Evolutionary conservation across 208 protist genomes (phyloP), one percentile per base, ranked within the genome.

Genomic region (Trypanosoma vivax): DNA sequence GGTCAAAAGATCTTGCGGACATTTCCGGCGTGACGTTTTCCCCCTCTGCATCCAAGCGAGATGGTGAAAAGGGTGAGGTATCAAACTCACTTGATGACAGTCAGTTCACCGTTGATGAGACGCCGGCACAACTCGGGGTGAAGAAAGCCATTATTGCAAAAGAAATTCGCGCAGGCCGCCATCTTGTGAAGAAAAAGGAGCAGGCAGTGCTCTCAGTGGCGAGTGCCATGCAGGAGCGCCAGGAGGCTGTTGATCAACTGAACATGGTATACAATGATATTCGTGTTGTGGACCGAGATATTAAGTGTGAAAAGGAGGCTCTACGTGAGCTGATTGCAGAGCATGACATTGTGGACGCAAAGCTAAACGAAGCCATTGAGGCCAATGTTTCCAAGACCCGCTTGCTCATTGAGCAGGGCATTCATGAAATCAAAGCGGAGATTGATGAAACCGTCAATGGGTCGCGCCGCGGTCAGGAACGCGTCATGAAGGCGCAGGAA

Each of bases 401-500:
- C 35, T 67, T 67, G 21, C 21, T 85, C 3, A 76, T 88, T 55
- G 70, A 87, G 35, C 62, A 85, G 50, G 73, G 82, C 41, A 70
- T 76, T 16, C 52, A 48, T 10, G 60, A 71, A 30, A 60, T 92
- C 40, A 76, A 77, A 52, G 50, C 47, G 14, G 70, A 80, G 46
- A 70, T 70, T 58, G 62, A 75, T 38, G 71, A 76, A 30, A 75
- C 68, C 1, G 60, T 84, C 10, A 76, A 70, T 45, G 70, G 65
- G 39, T 60, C 79, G 51, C 75, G 82, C 47, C 74, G 73, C 35
- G 71, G 73, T 14, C 81, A 90, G 55, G 85, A 92, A 41, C 75
- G 81, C 7, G 77, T 92, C n/a, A 73, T 92, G 14, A 92, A 92
- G 58, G 81, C 85, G 29, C 85, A 92, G 61, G 81, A 92, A 30